A percentile compares a stretch with the other conserved stretches of the same genome.
These are phyloP conservation scores for Penicillium sp. DNA, from an alignment of 2,329 filamentous ascomycete genomes.

Conservation along the genomic window DNA sequence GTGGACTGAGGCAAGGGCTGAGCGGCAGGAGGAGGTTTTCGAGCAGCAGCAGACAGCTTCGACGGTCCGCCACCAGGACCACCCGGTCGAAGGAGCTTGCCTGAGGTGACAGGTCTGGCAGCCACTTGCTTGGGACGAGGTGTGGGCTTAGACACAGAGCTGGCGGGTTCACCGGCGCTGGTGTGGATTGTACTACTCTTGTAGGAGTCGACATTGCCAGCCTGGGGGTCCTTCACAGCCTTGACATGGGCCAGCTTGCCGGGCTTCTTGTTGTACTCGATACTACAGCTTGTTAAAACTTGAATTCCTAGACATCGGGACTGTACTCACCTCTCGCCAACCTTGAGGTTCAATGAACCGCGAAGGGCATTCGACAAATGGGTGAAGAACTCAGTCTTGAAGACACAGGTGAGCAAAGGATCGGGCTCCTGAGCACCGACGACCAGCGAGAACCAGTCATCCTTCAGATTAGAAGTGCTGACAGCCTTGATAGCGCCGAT, in stretches of 20 bases:
- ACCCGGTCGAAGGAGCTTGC: slow-evolving; percentile 86
- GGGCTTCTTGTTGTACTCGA: slow-evolving; percentile 98
- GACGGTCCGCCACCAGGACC: slow-evolving; percentile 80
- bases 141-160: slow-evolving; percentile 77
- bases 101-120: slow-evolving; percentile 85
- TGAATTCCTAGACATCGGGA: not conserved
- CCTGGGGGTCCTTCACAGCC: slow-evolving; percentile 79
- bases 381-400: slow-evolving; percentile 97
- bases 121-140: slow-evolving; percentile 84
- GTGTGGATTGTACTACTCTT: slow-evolving; percentile 93
- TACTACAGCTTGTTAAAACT: slow-evolving; percentile 40
- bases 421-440: slow-evolving; percentile 87
- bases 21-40: slow-evolving; percentile 35
- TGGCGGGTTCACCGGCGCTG: slow-evolving; percentile 75
- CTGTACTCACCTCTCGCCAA: slow-evolving; percentile 61
- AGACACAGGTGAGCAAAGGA: slow-evolving; percentile 85
- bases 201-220: slow-evolving; percentile 73
- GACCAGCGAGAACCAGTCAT: slow-evolving; percentile 96
- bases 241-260: slow-evolving; percentile 88
- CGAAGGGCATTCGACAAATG: slow-evolving; percentile 79
- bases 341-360: slow-evolving; percentile 76
- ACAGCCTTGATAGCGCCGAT: slow-evolving; percentile 87
- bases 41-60: slow-evolving; percentile 54
- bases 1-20: slow-evolving; percentile 36
- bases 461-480: slow-evolving; percentile 73